Percentiles rank a stretch among this genome's conserved stretches.
Evolutionary conservation across 208 protist genomes (phyloP).

Genomic region (Cochliopodium minus): DNA sequence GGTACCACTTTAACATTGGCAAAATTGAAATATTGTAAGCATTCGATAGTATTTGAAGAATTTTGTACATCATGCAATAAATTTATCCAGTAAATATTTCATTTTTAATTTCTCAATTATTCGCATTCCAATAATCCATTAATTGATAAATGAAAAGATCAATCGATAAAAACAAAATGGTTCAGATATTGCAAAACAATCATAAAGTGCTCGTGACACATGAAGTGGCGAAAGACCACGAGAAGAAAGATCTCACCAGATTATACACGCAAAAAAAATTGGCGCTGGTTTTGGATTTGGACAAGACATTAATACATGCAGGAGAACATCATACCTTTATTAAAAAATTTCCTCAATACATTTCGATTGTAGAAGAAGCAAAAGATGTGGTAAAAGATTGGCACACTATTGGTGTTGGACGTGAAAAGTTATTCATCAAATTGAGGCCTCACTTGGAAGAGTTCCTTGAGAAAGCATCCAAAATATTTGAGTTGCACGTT

Average conservation of each 20-base stretch:
- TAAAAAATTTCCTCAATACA: neutral
- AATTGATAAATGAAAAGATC: too few relatives aligned
- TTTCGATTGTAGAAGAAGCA: neutral
- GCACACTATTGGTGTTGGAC: neutral
- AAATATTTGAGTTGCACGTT: slow-evolving; percentile 36
- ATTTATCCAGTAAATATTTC: too few relatives aligned
- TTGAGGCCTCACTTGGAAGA: slow-evolving; percentile 24
- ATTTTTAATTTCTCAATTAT: too few relatives aligned
- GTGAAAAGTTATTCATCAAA: slow-evolving; percentile 9
- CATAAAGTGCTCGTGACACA: too few relatives aligned
- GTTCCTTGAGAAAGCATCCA: slow-evolving; percentile 20
- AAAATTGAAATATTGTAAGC: too few relatives aligned
- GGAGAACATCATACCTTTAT: slow-evolving; percentile 9
- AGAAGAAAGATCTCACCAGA: neutral
- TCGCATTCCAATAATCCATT: too few relatives aligned
- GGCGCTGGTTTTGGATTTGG: slow-evolving; percentile 27
- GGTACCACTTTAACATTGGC: too few relatives aligned
- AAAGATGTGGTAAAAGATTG: slow-evolving; percentile 5
- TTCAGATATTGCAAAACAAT: too few relatives aligned
- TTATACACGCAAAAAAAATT: slow-evolving; percentile 19
- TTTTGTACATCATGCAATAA: too few relatives aligned
- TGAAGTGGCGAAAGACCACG: too few relatives aligned
- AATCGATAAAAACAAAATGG: too few relatives aligned
- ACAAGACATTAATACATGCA: slow-evolving; percentile 32
- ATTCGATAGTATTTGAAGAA: too few relatives aligned